Percentiles rank a stretch among this genome's conserved stretches.
Evolutionary conservation across 495 filamentous ascomycete genomes (phyloP).

Genomic region (Aspergillus olivimuriae): DNA sequence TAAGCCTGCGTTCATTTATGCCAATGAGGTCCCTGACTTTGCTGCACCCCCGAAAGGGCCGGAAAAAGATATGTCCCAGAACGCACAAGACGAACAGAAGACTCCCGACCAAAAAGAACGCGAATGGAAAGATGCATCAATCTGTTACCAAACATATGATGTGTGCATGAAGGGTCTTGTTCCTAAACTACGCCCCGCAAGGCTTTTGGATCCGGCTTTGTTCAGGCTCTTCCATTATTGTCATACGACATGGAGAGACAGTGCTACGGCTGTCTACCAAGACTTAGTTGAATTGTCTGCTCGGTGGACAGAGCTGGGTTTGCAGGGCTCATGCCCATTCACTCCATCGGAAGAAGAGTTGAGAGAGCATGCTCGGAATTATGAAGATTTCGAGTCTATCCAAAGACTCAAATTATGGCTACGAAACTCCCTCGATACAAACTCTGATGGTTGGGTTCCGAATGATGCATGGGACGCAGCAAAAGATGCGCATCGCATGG

Average conservation of each 20-base stretch:
- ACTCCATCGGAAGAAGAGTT: constrained; percentile 25
- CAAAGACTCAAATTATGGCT: constrained; percentile 29
- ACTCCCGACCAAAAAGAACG: constrained; percentile 5
- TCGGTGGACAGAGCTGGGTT: constrained; percentile 15
- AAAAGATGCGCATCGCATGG: constrained; percentile 24
- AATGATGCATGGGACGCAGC: constrained; percentile 29
- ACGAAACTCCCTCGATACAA: constrained; percentile 10
- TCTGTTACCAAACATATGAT: constrained; percentile 33
- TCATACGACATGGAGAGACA: constrained; percentile 36
- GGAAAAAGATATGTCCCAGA: constrained; percentile 3
- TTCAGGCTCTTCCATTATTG: constrained; percentile 36
- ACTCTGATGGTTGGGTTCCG: constrained; percentile 25
- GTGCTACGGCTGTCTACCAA: constrained; percentile 28
- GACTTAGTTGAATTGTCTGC: constrained; percentile 31
- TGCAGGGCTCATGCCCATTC: constrained; percentile 26
- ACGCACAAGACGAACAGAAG: constrained; percentile 8
- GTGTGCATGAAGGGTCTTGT: constrained; percentile 27
- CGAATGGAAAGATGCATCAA: constrained; percentile 17
- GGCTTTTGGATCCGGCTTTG: constrained; percentile 28
- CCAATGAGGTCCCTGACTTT: constrained; percentile 35
- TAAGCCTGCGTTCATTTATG: constrained; percentile 32
- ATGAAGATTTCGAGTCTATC: constrained; percentile 30
- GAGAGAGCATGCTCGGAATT: constrained; percentile 22
- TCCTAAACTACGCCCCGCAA: constrained; percentile 28
- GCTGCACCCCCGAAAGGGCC: constrained; percentile 9